Percentiles rank a stretch among this genome's conserved stretches.
These are phyloP conservation scores for Ettlia oleoabundans DNA, from an alignment of 139 green algal species.

Conservation along the genomic window DNA sequence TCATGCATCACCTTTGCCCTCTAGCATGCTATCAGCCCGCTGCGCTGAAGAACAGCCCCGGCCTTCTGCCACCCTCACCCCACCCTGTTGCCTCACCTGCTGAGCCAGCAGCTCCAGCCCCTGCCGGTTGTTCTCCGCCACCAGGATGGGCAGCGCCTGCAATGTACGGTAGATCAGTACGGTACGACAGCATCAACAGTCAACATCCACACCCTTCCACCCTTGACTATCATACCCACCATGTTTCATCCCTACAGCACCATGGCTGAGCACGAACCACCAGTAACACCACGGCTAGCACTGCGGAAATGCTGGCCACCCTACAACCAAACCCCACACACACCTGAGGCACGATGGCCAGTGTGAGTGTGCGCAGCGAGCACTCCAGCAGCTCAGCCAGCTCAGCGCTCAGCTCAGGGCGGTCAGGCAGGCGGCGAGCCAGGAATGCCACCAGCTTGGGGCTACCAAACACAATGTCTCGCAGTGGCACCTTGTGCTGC, in stretches of 20 bases:
- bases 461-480: slow-evolving; percentile 36
- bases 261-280: no score
- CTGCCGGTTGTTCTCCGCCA: slow-evolving; percentile 9
- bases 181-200: no score
- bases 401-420: slow-evolving; percentile 42
- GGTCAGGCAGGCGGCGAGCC: slow-evolving; percentile 38
- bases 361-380: slow-evolving; percentile 19
- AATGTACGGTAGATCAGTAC: neutral
- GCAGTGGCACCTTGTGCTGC: slow-evolving; percentile 14
- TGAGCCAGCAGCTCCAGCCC: slow-evolving; percentile 52
- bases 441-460: slow-evolving; percentile 49
- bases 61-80: no score
- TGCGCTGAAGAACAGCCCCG: no score
- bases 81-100: slow-evolving; percentile 3
- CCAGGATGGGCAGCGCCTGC: slow-evolving; percentile 37
- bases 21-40: no score
- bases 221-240: no score
- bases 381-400: slow-evolving; percentile 45
- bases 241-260: no score
- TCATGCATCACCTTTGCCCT: no score
- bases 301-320: no score
- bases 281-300: no score
- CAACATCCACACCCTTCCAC: no score
- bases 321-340: neutral
- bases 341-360: slow-evolving; percentile 42